Base-by-base conservation (phyloP, 805 yeast species). In the Myxozyma geophila region DNA sequence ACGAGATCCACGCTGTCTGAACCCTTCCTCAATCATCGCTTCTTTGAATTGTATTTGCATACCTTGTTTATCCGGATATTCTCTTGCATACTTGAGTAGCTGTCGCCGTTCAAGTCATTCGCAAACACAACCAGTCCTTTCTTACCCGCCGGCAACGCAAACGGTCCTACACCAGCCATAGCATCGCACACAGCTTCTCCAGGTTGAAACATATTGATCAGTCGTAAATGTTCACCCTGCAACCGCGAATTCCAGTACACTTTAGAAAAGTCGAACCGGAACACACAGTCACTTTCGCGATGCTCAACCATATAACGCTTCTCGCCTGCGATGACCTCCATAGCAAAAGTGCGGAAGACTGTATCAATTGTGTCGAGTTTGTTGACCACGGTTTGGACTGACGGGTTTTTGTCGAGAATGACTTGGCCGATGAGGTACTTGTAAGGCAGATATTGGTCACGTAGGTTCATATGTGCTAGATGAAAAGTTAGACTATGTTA, bases 111-210 rank as follows among this genome's bases (percentile, higher is more conserved):
- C 74, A 95, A 80, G 75, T 95, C 99, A 74, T 92, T 95, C 10
- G 98, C 97, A 70, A 95, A 80, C 0, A 90, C 96, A 58, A 92
- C 74, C 10, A 87, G 88, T 15, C 83, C 83, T 66, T 88, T 90
- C 75, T 88, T 91, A 13, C 92, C 98, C 0, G 98, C 96, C 0
- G 99, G 99, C 0, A 95, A 85, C 1, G 96, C 93, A 79, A 96
- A 95, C 4, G 99, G 99, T 0, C 99, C 99, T 1, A 95, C 98
- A 53, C 99, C 99, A 0, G 97, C 98, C 85, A 96, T 90, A 0
- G 92, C 98, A 78, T 95, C 99, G 71, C 91, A 90, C 0, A 96
- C 89, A 7, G 91, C 89, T 63, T 88, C 88, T 9, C 88, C 88
- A 3, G 83, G 80, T 48, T 82, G 70, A 70, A 89, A 88, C 44